phyloP scores from a whole-genome alignment of 2,329 filamentous ascomycete genomes.

The Talaromyces sp. region DNA sequence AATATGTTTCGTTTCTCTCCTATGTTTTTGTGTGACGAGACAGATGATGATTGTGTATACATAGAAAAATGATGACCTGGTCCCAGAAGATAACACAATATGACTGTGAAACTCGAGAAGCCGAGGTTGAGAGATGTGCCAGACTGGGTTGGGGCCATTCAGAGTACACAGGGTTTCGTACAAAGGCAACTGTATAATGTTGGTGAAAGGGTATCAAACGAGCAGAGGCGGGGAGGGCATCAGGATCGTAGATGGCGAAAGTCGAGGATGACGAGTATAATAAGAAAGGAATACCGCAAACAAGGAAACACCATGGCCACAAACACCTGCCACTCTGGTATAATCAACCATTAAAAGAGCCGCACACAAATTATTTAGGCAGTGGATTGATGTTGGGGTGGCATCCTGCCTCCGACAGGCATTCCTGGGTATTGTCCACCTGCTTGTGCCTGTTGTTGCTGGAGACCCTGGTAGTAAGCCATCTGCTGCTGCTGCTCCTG shows the following conservation, averaged over 20 bases:
- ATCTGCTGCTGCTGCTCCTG: constrained; percentile 69
- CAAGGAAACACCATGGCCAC: constrained; percentile 26
- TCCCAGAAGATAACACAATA: background rate
- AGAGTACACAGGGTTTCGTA: constrained; percentile 11
- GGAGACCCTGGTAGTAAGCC: constrained; percentile 79
- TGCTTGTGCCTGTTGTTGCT: constrained; percentile 60
- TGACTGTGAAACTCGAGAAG: constrained; percentile 6
- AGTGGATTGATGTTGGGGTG: constrained; percentile 77
- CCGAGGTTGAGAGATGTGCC: constrained; percentile 2
- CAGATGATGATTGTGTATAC: constrained; percentile 15
- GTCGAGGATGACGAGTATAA: constrained; percentile 21
- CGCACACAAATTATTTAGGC: constrained; percentile 47
- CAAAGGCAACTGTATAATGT: background rate
- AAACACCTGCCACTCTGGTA: constrained; percentile 17
- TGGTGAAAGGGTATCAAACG: constrained; percentile 18
- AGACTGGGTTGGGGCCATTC: background rate
- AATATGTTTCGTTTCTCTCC: background rate
- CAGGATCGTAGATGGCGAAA: constrained; percentile 18
- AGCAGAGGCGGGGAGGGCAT: constrained; percentile 14
- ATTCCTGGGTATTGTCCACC: constrained; percentile 70
- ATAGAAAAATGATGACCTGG: constrained; percentile 11
- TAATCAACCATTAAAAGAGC: constrained; percentile 9
- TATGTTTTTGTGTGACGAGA: constrained; percentile 5
- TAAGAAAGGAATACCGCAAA: constrained; percentile 21
- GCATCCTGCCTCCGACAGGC: constrained; percentile 73